A percentile compares a stretch with the other conserved stretches of the same genome.
phyloP scores from a whole-genome alignment of 163 green algal genomes.

The Dunaliella salina region DNA sequence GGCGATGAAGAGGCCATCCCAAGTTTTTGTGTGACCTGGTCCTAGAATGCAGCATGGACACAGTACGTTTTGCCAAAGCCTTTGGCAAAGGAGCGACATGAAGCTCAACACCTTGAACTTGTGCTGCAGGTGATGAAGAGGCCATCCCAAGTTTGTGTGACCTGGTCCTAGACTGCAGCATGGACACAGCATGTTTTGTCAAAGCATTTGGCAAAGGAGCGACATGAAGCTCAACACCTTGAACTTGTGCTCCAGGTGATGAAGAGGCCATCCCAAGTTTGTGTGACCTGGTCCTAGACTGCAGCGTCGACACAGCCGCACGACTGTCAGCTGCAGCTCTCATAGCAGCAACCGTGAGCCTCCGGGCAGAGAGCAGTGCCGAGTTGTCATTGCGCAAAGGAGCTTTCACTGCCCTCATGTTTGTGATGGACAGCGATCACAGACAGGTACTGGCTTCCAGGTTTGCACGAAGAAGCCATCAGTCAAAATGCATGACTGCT shows the following conservation, averaged over 20 bases:
- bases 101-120: no score
- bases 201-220: no score
- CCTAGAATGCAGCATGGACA: neutral
- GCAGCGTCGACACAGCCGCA: neutral
- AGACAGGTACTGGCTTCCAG: neutral
- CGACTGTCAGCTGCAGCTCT: slow-evolving; percentile 5
- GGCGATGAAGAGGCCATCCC: neutral
- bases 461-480: no score
- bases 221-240: no score
- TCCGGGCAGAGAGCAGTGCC: neutral
- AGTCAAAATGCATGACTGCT: no score
- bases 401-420: neutral
- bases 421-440: slow-evolving; percentile 3
- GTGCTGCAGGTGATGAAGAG: neutral
- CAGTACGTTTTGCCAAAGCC: no score
- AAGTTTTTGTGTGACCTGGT: slow-evolving; percentile 2
- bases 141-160: slow-evolving; percentile 1
- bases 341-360: neutral
- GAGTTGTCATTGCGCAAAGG: neutral
- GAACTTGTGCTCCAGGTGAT: neutral
- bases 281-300: neutral
- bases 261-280: neutral
- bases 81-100: no score
- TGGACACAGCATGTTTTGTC: no score
- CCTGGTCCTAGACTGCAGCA: neutral